A percentile compares a stretch with the other conserved stretches of the same genome.
Evolutionary conservation across 257 asterid species (phyloP).

Genomic region (Marsdenia floribunda): DNA sequence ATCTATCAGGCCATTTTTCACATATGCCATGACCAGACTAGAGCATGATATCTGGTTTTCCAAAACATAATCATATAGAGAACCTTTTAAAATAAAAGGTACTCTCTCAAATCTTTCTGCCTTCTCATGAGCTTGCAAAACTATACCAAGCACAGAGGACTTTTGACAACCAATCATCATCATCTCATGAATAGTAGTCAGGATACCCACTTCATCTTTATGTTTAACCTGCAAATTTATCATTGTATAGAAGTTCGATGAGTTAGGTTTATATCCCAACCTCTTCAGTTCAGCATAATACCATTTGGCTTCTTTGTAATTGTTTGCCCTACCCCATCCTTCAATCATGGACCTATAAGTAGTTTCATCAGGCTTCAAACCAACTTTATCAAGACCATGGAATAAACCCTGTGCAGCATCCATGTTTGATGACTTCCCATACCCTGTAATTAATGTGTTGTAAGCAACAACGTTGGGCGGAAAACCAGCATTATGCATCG

Average conservation of each 20-base stretch:
- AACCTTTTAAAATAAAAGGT: slow-evolving; percentile 47
- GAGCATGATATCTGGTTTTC: slow-evolving; percentile 60
- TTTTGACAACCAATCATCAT: slow-evolving; percentile 57
- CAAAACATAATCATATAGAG: slow-evolving; percentile 52
- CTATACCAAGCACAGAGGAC: slow-evolving; percentile 65
- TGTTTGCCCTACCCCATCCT: slow-evolving; percentile 85
- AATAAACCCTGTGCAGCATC: slow-evolving; percentile 50
- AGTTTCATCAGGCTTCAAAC: slow-evolving; percentile 71
- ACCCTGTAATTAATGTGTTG: slow-evolving; percentile 83
- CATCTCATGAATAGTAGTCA: slow-evolving; percentile 57
- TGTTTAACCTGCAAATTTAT: slow-evolving; percentile 73
- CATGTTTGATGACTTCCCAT: slow-evolving; percentile 67
- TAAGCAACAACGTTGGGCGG: slow-evolving; percentile 66
- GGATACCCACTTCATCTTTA: slow-evolving; percentile 54
- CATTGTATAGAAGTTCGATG: slow-evolving; percentile 72
- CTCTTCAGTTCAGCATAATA: slow-evolving; percentile 52
- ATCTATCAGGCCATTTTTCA: slow-evolving; percentile 50
- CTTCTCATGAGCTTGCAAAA: slow-evolving; percentile 71
- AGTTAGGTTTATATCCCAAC: slow-evolving; percentile 61
- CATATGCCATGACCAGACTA: slow-evolving; percentile 62
- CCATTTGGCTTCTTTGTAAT: slow-evolving; percentile 42
- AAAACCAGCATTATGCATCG: slow-evolving; percentile 64
- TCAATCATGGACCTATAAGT: slow-evolving; percentile 84
- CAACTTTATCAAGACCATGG: slow-evolving; percentile 41
- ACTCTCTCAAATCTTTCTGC: slow-evolving; percentile 47